phyloP scores from a whole-genome alignment of 768 basidiomycete species.

The Calocybe gangraenosa region DNA sequence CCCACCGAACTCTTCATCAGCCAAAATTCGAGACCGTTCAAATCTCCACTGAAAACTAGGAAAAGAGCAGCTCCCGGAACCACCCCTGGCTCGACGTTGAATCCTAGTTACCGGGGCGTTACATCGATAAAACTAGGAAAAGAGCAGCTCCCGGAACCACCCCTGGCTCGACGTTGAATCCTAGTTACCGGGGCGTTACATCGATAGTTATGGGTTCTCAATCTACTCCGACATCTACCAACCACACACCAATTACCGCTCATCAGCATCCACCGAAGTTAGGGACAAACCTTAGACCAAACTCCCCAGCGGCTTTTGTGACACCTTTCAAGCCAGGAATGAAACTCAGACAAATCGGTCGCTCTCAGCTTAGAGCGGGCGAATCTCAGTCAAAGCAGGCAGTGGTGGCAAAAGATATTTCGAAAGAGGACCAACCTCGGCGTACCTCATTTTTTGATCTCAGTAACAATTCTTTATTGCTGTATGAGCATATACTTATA shows the following conservation, averaged over 20 bases:
- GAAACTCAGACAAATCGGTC: constrained; percentile 39
- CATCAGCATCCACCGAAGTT: constrained; percentile 6
- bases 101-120: too few relatives aligned
- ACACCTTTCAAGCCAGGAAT: constrained; percentile 61
- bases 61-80: constrained; percentile 6
- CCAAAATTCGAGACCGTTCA: constrained; percentile 36
- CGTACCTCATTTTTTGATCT: constrained; percentile 36
- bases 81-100: constrained; percentile 24
- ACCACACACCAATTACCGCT: constrained; percentile 13
- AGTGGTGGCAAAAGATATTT: constrained; percentile 10
- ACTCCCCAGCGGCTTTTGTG: constrained; percentile 40
- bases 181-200: too few relatives aligned
- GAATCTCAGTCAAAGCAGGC: constrained; percentile 7
- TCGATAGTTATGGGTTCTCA: constrained; percentile 25
- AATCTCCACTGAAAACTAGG: constrained; percentile 37
- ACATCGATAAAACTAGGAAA: constrained; percentile 22
- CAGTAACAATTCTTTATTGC: constrained; percentile 26
- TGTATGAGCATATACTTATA: not conserved
- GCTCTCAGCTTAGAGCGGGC: constrained; percentile 22
- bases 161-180: constrained; percentile 27
- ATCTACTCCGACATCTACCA: constrained; percentile 26
- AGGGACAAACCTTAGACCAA: constrained; percentile 14
- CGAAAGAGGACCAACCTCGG: too few relatives aligned
- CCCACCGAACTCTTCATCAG: constrained; percentile 8
- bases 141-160: constrained; percentile 4